These are phyloP conservation scores for Vigna mungo DNA, from an alignment of 306 rosid genomes.

Conservation along the genomic window DNA sequence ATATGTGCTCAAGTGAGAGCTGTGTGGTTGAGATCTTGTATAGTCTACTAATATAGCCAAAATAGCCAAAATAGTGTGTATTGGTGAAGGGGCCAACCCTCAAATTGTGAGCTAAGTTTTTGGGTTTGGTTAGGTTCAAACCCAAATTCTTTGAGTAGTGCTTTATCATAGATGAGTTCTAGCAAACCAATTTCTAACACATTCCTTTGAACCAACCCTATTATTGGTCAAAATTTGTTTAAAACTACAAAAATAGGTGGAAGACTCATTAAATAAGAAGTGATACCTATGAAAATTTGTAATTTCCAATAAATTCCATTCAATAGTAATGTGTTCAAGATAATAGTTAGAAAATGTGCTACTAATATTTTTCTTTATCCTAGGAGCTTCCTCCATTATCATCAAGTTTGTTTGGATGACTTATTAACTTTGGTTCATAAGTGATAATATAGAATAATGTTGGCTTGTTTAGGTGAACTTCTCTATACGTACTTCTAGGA, in stretches of 20 bases:
- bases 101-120: no score
- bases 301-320: background rate
- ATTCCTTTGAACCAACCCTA: background rate
- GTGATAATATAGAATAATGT: conserved; percentile 23
- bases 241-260: background rate
- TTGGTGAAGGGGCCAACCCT: no score
- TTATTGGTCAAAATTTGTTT: background rate
- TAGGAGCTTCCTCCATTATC: background rate
- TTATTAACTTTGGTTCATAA: conserved; percentile 24
- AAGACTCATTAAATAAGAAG: background rate
- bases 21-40: background rate
- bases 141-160: no score
- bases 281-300: background rate
- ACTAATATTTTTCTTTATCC: background rate
- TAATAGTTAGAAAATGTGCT: background rate
- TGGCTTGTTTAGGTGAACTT: no score
- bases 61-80: background rate
- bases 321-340: background rate
- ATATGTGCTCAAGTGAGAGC: background rate
- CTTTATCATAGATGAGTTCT: background rate
- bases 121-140: no score
- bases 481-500: no score
- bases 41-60: no score
- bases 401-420: conserved; percentile 4
- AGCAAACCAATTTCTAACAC: background rate